Conservation (phyloP, 257 asterid species). For the Hygrophila difformis region DNA sequence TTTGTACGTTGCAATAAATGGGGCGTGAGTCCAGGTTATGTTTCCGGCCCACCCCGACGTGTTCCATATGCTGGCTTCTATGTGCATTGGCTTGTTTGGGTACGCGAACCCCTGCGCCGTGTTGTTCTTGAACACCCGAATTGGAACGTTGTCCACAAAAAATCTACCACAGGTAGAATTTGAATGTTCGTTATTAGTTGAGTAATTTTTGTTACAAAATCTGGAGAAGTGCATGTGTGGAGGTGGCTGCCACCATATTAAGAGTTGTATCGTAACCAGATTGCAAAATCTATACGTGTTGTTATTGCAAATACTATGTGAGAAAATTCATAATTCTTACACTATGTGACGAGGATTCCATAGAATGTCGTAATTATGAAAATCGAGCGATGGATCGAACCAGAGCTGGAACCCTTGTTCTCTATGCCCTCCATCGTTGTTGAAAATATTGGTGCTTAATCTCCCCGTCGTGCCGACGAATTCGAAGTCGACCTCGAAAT, state of each 20-base stretch:
- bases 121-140: constrained; percentile 44
- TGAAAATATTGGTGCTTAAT: constrained; percentile 46
- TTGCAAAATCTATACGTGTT: too few species aligned
- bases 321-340: constrained; percentile 17
- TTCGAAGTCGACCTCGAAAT: constrained; percentile 46
- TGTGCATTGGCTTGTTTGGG: constrained; percentile 32
- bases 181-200: too few species aligned
- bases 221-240: too few species aligned
- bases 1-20: constrained; percentile 25
- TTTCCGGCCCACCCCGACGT: constrained; percentile 37
- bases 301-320: too few species aligned
- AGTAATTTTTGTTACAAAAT: too few species aligned
- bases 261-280: too few species aligned
- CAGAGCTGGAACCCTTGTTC: constrained; percentile 42
- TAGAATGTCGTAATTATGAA: constrained; percentile 34
- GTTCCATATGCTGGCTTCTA: constrained; percentile 43
- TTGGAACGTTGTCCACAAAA: constrained; percentile 27
- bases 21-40: constrained; percentile 38
- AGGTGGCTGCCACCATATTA: too few species aligned
- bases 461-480: constrained; percentile 37
- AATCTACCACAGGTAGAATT: too few species aligned
- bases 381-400: constrained; percentile 52
- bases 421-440: constrained; percentile 34
- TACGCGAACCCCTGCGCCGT: constrained; percentile 17
- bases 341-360: constrained; percentile 46